phyloP scores from a whole-genome alignment of 805 yeast genomes.

The Debaryomyces prosopidis region DNA sequence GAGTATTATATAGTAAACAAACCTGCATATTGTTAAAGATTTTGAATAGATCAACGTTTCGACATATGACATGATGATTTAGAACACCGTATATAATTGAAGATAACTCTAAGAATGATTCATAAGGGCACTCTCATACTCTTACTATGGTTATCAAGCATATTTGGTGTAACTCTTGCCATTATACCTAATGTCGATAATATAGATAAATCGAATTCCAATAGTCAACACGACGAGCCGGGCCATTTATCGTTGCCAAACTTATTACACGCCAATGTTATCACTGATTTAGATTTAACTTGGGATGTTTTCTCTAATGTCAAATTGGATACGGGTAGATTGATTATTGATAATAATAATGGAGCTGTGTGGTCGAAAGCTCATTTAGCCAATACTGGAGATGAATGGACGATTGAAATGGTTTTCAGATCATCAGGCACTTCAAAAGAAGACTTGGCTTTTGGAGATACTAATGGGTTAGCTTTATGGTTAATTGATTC shows the following conservation, averaged over 20 bases:
- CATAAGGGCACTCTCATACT: neutral
- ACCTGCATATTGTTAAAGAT: neutral
- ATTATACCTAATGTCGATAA: conserved; percentile 5
- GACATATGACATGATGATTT: neutral
- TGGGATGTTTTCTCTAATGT: conserved; percentile 59
- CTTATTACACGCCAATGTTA: conserved; percentile 23
- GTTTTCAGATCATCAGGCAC: conserved; percentile 63
- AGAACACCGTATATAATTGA: neutral
- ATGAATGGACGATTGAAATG: conserved; percentile 59
- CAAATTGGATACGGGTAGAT: conserved; percentile 80
- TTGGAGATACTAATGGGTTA: conserved; percentile 49
- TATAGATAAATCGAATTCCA: conserved; percentile 1
- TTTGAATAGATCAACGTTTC: neutral
- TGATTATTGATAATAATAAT: conserved; percentile 14
- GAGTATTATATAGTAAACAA: neutral
- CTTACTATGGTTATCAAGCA: neutral
- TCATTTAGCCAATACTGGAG: conserved; percentile 12
- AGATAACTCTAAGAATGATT: neutral
- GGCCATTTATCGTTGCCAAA: conserved; percentile 35
- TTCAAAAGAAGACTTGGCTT: conserved; percentile 22
- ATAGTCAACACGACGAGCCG: conserved; percentile 12
- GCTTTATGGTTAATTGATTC: conserved; percentile 52
- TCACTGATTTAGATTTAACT: conserved; percentile 22
- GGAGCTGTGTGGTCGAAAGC: conserved; percentile 22
- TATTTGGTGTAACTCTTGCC: conserved; percentile 1